phyloP scores from a whole-genome alignment of 108 stramenopile species.

The Pseudonitzschia pungens region DNA sequence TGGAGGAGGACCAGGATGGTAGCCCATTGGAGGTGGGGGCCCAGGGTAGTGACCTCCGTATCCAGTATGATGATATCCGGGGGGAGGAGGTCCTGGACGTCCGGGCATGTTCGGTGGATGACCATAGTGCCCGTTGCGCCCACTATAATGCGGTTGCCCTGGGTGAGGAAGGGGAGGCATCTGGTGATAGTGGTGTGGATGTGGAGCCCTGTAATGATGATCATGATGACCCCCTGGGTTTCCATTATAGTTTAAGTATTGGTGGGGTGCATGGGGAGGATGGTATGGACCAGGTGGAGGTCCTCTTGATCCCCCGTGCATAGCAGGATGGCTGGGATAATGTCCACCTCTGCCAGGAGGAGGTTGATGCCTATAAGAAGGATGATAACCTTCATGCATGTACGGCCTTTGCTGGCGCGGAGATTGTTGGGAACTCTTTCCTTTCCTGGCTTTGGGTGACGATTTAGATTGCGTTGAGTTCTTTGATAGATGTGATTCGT shows the following conservation, averaged over 20 bases:
- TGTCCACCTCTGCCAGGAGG: conserved; percentile 16
- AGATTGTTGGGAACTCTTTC: conserved; percentile 11
- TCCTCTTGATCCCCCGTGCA: conserved; percentile 34
- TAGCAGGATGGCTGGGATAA: conserved; percentile 19
- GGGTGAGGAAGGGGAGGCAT: conserved; percentile 40
- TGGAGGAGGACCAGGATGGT: conserved; percentile 21
- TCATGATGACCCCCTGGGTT: conserved; percentile 27
- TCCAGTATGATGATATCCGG: conserved; percentile 26
- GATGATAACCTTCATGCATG: conserved; percentile 27
- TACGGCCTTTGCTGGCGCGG: conserved; percentile 29
- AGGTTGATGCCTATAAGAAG: conserved; percentile 16
- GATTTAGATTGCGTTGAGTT: conserved; percentile 16
- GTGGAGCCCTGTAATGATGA: conserved; percentile 29
- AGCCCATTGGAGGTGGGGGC: conserved; percentile 27
- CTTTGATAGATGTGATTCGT: conserved; percentile 16
- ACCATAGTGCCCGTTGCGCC: conserved; percentile 21
- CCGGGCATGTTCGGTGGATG: conserved; percentile 37
- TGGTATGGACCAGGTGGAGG: conserved; percentile 22
- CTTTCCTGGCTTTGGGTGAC: conserved; percentile 21
- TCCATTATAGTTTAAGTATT: conserved; percentile 19
- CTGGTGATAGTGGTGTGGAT: conserved; percentile 34
- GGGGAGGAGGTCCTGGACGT: conserved; percentile 32
- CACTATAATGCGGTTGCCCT: conserved; percentile 22
- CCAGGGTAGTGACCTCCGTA: conserved; percentile 27
- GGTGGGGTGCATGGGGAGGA: conserved; percentile 15